phyloP scores from a whole-genome alignment of 2,329 filamentous ascomycete genomes.

The Trichoderma sp. region DNA sequence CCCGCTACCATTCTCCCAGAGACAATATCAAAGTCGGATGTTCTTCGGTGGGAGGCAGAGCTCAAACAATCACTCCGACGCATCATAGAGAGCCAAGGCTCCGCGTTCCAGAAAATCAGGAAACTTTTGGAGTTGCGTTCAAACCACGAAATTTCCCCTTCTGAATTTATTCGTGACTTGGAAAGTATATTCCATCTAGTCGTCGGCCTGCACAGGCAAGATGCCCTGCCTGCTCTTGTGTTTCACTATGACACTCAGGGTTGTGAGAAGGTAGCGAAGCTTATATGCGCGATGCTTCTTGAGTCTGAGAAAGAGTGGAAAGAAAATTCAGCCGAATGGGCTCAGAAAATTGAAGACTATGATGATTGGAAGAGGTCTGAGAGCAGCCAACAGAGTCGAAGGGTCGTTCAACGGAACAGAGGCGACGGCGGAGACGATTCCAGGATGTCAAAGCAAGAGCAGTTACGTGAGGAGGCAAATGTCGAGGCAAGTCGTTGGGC shows the following conservation, averaged over 20 bases:
- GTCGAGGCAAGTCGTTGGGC: conserved; percentile 59
- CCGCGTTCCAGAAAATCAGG: conserved; percentile 47
- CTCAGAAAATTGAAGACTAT: conserved; percentile 31
- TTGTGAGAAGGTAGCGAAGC: conserved; percentile 61
- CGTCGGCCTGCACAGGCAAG: conserved; percentile 59
- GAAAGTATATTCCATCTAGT: conserved; percentile 52
- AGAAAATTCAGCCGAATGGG: conserved; percentile 45
- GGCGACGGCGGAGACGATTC: background rate
- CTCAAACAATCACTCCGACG: conserved; percentile 59
- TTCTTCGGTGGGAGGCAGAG: conserved; percentile 63
- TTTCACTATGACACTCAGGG: conserved; percentile 72
- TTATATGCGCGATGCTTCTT: conserved; percentile 53
- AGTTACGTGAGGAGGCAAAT: conserved; percentile 56
- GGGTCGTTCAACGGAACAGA: background rate
- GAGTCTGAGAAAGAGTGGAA: conserved; percentile 52
- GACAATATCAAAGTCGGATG: conserved; percentile 64
- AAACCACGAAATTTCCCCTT: fast-evolving
- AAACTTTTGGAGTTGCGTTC: conserved; percentile 42
- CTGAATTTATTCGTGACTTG: background rate
- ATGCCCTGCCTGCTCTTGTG: conserved; percentile 70
- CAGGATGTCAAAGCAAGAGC: conserved; percentile 54
- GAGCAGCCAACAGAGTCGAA: conserved; percentile 41
- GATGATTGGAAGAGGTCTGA: conserved; percentile 32
- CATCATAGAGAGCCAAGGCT: conserved; percentile 59
- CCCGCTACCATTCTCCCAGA: conserved; percentile 41